Percentiles rank a stretch among this genome's conserved stretches.
These are phyloP conservation scores for Alloascoidea hylecoeti DNA, from an alignment of 805 yeast species.

Conservation along the genomic window DNA sequence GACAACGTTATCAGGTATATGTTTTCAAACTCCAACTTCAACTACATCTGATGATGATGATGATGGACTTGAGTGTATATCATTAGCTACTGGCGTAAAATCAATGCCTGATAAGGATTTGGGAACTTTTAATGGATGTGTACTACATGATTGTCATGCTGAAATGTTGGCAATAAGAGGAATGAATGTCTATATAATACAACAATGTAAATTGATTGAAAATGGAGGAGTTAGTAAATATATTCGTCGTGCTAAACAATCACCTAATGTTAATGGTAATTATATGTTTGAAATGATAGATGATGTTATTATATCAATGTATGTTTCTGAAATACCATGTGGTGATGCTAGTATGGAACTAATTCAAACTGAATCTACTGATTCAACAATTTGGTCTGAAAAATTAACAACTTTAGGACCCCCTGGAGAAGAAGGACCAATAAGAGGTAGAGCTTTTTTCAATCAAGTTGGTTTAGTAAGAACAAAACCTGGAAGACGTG, in stretches of 20 bases:
- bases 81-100: constrained; percentile 75
- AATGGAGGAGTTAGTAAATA: constrained; percentile 7
- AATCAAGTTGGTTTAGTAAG: constrained; percentile 50
- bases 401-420: constrained; percentile 6
- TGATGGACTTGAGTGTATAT: constrained; percentile 23
- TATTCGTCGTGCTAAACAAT: constrained; percentile 10
- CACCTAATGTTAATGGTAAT: constrained; percentile 1
- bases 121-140: constrained; percentile 32
- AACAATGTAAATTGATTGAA: constrained; percentile 24
- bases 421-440: constrained; percentile 10
- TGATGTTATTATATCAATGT: constrained; percentile 36
- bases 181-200: constrained; percentile 46
- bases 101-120: constrained; percentile 43
- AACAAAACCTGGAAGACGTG: constrained; percentile 87
- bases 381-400: constrained; percentile 9
- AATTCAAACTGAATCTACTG: constrained; percentile 12
- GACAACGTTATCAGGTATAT: constrained; percentile 68
- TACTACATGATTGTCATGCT: constrained; percentile 86
- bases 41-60: constrained; percentile 8
- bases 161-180: constrained; percentile 65
- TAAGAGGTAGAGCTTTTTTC: constrained; percentile 57
- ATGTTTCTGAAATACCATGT: constrained; percentile 72
- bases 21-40: constrained; percentile 22
- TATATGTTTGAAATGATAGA: constrained; percentile 18
- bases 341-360: constrained; percentile 73